Base-by-base conservation (phyloP, 495 filamentous ascomycete genomes). In the Aspergillus carlsbadensis region DNA sequence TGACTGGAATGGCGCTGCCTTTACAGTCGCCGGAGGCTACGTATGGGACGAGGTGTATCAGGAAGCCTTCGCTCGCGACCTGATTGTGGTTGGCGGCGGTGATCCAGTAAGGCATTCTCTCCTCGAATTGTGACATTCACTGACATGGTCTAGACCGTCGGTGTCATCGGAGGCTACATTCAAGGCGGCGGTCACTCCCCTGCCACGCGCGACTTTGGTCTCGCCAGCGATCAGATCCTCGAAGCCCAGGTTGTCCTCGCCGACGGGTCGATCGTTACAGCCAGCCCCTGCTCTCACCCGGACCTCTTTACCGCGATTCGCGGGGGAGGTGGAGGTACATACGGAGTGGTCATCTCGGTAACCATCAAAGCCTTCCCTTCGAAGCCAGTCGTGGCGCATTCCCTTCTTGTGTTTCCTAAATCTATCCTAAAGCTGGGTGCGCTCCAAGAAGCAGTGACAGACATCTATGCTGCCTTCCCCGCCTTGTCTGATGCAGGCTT, bases 251-350 rank as follows among this genome's bases (percentile, higher is more conserved):
- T 85, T 37, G 68, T 86, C 14, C 79, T 80, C 0, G 77, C 82
- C 8, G 64, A 78, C 17, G 83, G 83, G 6, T 37, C 57, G 6
- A 66, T 73, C 8, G 66, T 76, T 3, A 82, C 71, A 0, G 78
- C 79, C 15, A 79, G 72, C 52, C 57, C 75, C 0, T 70, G 70
- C 21, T 65, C 72, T 51, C 77, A 85, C 58, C 41, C 78, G 0
- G 83, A 87, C 39, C 78, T 86, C n/a, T 87, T 83, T 68, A 83
- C 71, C 11, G 76, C 76, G 0, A 61, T 84, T 26, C 72, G 81
- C 5, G 58, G 63, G 41, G 69, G 69, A 5, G 80, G 80, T 7
- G 65, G 65, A 8, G 76, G 78, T 10, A 80, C 69, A 36, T 82
- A 76, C 54, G 78, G 70, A 18, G 69, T 81, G 14, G 73, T 79